Percentiles rank a stretch among this genome's conserved stretches.
phyloP scores from a whole-genome alignment of 345 rosid species.

The Dipteronia sinensis region DNA sequence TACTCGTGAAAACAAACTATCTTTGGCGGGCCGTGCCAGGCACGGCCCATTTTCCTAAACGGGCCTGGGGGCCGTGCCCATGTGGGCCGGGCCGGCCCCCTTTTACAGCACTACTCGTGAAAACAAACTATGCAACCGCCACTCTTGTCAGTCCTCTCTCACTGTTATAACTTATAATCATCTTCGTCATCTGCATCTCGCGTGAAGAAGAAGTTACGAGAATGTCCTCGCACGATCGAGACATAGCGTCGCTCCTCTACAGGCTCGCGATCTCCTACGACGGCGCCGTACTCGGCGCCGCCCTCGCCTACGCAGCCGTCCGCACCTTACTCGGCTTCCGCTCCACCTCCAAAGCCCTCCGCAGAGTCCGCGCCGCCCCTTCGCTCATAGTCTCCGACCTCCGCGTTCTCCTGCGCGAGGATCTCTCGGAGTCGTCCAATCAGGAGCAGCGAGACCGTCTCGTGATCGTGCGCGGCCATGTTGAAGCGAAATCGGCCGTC shows the following conservation, averaged over 20 bases:
- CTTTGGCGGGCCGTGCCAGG: too few relatives aligned
- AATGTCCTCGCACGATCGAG: slow-evolving; percentile 83
- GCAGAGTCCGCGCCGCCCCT: slow-evolving; percentile 56
- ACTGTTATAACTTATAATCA: not conserved
- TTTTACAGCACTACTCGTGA: too few relatives aligned
- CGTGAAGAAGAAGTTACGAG: not conserved
- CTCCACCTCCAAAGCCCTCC: slow-evolving; percentile 55
- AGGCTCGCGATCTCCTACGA: slow-evolving; percentile 82
- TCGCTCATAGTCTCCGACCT: slow-evolving; percentile 59
- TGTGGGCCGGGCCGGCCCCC: too few relatives aligned
- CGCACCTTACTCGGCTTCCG: slow-evolving; percentile 54
- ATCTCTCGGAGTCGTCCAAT: slow-evolving; percentile 25
- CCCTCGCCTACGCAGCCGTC: slow-evolving; percentile 68
- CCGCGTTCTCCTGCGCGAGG: slow-evolving; percentile 50
- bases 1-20: too few relatives aligned
- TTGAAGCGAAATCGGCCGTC: slow-evolving; percentile 48
- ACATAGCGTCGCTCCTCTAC: slow-evolving; percentile 48
- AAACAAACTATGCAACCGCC: not conserved
- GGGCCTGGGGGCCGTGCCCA: too few relatives aligned
- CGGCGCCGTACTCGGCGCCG: slow-evolving; percentile 80
- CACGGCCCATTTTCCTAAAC: too few relatives aligned
- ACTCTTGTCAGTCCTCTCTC: not conserved
- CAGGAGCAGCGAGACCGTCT: slow-evolving; percentile 30
- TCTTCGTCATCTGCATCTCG: not conserved
- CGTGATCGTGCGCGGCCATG: slow-evolving; percentile 67